These are phyloP conservation scores for Dimargaris xerosporica DNA, from an alignment of 192 early-diverging fungal species.

Conservation along the genomic window DNA sequence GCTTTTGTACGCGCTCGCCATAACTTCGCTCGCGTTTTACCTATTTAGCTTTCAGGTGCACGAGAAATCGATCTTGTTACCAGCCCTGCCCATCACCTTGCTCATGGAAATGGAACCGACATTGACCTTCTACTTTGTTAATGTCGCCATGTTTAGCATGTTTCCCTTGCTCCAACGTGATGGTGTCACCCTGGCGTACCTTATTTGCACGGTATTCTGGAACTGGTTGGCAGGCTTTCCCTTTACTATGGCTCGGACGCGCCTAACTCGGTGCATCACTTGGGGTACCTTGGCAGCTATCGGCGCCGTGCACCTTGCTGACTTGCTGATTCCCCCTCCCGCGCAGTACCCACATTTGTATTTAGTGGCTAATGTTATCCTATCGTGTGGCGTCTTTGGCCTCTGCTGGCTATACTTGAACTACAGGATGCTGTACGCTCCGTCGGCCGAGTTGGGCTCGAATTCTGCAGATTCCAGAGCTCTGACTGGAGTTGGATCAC, in stretches of 20 bases:
- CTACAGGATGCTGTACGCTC: constrained; percentile 24
- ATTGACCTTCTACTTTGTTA: constrained; percentile 49
- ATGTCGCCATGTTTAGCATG: constrained; percentile 74
- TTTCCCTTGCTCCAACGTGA: constrained; percentile 76
- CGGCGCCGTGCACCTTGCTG: constrained; percentile 36
- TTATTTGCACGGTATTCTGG: constrained; percentile 56
- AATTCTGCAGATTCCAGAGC: no score
- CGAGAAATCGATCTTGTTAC: constrained; percentile 90
- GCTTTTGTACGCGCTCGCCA: constrained; percentile 57
- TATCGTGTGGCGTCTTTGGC: constrained; percentile 50
- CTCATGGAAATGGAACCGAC: constrained; percentile 54
- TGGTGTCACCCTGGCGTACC: constrained; percentile 52
- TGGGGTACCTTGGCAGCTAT: constrained; percentile 22
- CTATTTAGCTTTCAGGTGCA: constrained; percentile 96
- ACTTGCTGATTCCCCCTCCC: constrained; percentile 46
- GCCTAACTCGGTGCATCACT: constrained; percentile 11
- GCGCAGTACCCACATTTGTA: constrained; percentile 64
- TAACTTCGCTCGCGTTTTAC: constrained; percentile 79
- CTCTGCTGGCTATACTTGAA: constrained; percentile 56
- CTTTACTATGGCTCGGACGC: constrained; percentile 14
- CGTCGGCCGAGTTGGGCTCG: no score
- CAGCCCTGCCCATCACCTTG: constrained; percentile 57
- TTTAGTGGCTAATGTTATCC: constrained; percentile 58
- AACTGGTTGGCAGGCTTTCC: constrained; percentile 39
- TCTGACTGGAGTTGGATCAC: no score